Evolutionary conservation across 495 filamentous ascomycete genomes (phyloP).

Genomic region (Neurospora intermedia): DNA sequence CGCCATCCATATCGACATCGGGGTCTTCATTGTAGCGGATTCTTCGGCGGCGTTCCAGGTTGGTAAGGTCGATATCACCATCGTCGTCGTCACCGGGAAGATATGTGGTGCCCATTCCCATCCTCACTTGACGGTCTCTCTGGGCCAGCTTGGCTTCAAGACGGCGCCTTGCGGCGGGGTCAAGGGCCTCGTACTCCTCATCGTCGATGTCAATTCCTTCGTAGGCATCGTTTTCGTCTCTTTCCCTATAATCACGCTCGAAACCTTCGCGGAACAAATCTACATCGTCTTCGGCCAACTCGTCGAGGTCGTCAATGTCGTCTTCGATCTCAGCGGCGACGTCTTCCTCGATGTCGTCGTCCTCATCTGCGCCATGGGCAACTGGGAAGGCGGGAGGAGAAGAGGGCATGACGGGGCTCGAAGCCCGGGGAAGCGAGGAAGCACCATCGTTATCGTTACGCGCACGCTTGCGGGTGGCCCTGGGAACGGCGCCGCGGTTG

Average conservation of each 20-base stretch:
- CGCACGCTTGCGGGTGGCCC: conserved; percentile 65
- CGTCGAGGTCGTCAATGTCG: conserved; percentile 89
- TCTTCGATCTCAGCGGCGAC: conserved; percentile 43
- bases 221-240: conserved; percentile 37
- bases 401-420: conserved; percentile 37
- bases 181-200: conserved; percentile 55
- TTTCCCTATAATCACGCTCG: conserved; percentile 67
- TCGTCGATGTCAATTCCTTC: conserved; percentile 39
- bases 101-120: conserved; percentile 73
- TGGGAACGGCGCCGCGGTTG: conserved; percentile 58
- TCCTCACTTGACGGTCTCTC: conserved; percentile 69
- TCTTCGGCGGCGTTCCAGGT: conserved; percentile 67
- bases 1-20: conserved; percentile 81
- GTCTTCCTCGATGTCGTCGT: conserved; percentile 44
- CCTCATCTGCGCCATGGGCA: conserved; percentile 52
- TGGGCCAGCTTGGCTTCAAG: conserved; percentile 75
- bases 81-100: conserved; percentile 85
- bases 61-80: conserved; percentile 67
- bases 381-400: conserved; percentile 44
- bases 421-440: conserved; percentile 58
- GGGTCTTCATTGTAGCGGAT: conserved; percentile 88
- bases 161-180: conserved; percentile 76
- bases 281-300: conserved; percentile 93
- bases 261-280: conserved; percentile 89
- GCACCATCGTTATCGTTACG: conserved; percentile 59